Base-by-base conservation (phyloP, 2,329 filamentous ascomycete genomes). In the Fonsecaea monophora region DNA sequence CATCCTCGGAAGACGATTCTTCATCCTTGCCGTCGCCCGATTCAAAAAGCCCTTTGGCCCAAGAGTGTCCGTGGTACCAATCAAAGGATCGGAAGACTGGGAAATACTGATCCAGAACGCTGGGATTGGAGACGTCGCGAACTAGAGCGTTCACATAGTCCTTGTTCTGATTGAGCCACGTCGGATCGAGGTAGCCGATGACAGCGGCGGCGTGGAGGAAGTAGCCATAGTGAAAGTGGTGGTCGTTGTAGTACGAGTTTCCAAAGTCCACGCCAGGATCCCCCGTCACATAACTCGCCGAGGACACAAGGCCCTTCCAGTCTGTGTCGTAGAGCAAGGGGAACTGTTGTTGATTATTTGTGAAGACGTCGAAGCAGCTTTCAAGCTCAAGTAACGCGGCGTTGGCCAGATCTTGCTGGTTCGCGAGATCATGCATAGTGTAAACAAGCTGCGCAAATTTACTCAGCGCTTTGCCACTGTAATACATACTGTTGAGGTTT, bases 11-110 rank as follows among this genome's bases (percentile, higher is more conserved):
- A 54, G 90, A 92, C 35, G 92, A 95, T 77, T 98, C 95, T 79
- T 84, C 79, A 48, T 85, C 83, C 66, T 84, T 85, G 7, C 83
- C 84, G 61, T 86, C 84, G 5, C 79, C 82, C 18, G 83, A 85
- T 53, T 82, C 81, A 68, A 82, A 84, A 1, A 86, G 76, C 1
- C 81, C 82, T 74, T 84, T 92, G 2, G 94, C 94, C 92, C 94
- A 97, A 66, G 90, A 93, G 82, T 98, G 95, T 1, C 94, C 95
- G 74, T 96, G 89, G 77, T 89, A 98, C 92, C 92, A 97, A 79
- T 98, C 95, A 75, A 97, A 98, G 64, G 84, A 87, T 57, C 95
- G 87, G 68, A 86, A 94, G 72, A 92, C 89, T 0, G 94, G 94
- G 78, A 96, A 98, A 73, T 87, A 87, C 34, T 84, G 82, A 75